Base-by-base conservation (phyloP, 2,329 filamentous ascomycete genomes). In the Colletotrichum magnum region DNA sequence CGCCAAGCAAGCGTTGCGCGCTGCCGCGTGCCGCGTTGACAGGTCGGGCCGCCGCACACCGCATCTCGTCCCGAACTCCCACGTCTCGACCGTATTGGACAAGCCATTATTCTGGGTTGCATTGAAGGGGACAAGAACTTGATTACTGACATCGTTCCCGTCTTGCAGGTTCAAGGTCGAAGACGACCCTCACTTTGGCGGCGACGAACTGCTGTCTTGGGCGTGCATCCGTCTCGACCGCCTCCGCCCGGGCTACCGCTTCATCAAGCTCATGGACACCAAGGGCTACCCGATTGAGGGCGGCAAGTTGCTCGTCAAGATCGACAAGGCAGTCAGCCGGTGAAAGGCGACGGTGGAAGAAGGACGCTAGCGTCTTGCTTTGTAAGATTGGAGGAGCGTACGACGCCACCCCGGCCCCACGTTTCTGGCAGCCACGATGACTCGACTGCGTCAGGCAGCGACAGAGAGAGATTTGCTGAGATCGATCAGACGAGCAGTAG, bases 171-270 rank as follows among this genome's bases (percentile, higher is more conserved):
- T 90, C 78, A 87, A 85, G 68, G 79, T 90, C 63, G 85, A 88
- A 70, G 85, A 89, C 73, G 83, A 84, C 53, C 79, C 80, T 43
- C 76, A 79, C 47, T 75, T 79, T 59, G 77, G 80, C 24, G 78
- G 81, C 53, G 79, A 82, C 57, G 73, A 77, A 15, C 77, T 84
- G 43, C 80, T 86, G 28, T 85, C 84, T 10, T 90, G 88, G 87
- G 86, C 87, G 28, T 89, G 88, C 74, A 85, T 89, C 74, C 86
- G 88, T 4, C 84, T 90, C 13, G 88, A 89, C 77, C 86, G 88
- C 47, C 82, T 90, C 2, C 84, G 81, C 54, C 78, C 78, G 54
- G 88, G 88, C 18, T 89, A 88, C 77, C 85, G 88, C 52, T 86
- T 88, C 71, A 78, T 90, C 59, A 78, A 80, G 47, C 81, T 90